Evolutionary conservation across 495 filamentous ascomycete genomes (phyloP).

Genomic region (Penicillium coprophilum): DNA sequence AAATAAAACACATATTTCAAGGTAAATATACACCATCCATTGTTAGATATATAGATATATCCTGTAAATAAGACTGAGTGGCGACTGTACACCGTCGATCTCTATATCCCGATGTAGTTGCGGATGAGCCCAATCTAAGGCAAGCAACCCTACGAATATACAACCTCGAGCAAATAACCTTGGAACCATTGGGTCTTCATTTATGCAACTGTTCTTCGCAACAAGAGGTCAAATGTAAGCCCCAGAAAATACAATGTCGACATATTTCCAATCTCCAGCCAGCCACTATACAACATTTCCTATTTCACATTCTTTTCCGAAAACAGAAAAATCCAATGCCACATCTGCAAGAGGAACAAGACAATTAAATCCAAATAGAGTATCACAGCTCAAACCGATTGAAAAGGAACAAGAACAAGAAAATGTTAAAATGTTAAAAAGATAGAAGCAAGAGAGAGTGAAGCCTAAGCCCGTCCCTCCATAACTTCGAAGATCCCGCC

Average conservation of each 20-base stretch:
- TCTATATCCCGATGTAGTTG: too few relatives aligned
- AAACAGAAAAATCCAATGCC: background rate
- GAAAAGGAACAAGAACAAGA: slow-evolving; percentile 1
- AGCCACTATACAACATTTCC: slow-evolving; percentile 6
- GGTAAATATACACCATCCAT: too few relatives aligned
- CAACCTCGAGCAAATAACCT: background rate
- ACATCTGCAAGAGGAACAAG: background rate
- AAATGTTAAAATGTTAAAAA: background rate
- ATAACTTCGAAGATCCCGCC: slow-evolving; percentile 52
- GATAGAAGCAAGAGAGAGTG: slow-evolving; percentile 7
- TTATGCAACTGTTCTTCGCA: background rate
- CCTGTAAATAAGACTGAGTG: too few relatives aligned
- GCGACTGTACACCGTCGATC: too few relatives aligned
- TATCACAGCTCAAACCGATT: slow-evolving; percentile 1
- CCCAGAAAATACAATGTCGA: background rate
- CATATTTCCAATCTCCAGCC: slow-evolving; percentile 10
- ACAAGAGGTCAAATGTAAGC: background rate
- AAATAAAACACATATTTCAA: too few relatives aligned
- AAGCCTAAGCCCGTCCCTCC: slow-evolving; percentile 39
- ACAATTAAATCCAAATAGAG: slow-evolving; percentile 3
- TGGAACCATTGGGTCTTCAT: background rate
- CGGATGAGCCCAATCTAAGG: too few relatives aligned
- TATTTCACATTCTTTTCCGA: slow-evolving; percentile 11
- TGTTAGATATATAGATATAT: too few relatives aligned
- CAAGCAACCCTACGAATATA: background rate